These are phyloP conservation scores for Geosiphon pyriformis DNA, from an alignment of 192 early-diverging fungal genomes.

Conservation along the genomic window DNA sequence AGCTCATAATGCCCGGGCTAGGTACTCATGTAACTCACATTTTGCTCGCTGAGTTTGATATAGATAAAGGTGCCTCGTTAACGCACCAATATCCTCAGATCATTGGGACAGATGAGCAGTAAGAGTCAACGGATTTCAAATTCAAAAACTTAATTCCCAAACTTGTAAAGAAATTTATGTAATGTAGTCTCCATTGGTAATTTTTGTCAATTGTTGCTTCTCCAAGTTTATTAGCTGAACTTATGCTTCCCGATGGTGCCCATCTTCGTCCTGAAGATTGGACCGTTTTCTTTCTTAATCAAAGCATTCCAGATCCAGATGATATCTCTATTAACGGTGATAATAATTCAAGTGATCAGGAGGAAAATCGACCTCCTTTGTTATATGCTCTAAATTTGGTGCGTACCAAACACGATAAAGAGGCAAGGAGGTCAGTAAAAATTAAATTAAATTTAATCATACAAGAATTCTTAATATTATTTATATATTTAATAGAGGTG, in stretches of 20 bases:
- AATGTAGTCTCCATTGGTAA: too few relatives aligned
- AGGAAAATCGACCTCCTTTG: constrained; percentile 54
- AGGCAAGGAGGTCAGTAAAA: constrained; percentile 52
- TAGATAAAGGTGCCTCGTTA: constrained; percentile 85
- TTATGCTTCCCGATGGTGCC: constrained; percentile 94
- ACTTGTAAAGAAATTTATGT: too few relatives aligned
- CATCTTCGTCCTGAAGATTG: constrained; percentile 91
- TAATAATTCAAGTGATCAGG: constrained; percentile 13
- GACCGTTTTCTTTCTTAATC: constrained; percentile 91
- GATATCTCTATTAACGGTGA: constrained; percentile 27
- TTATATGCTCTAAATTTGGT: constrained; percentile 92
- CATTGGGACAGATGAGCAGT: constrained; percentile 82
- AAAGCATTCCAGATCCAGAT: constrained; percentile 48
- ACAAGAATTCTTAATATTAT: not conserved
- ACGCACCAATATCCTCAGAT: constrained; percentile 82
- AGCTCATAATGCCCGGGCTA: constrained; percentile 21
- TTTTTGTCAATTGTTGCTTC: constrained; percentile 3
- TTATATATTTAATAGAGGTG: constrained; percentile 67
- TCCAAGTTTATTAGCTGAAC: constrained; percentile 76
- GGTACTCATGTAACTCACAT: constrained; percentile 71
- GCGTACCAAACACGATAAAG: constrained; percentile 80
- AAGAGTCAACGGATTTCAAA: too few relatives aligned
- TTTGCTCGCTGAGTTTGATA: constrained; percentile 92
- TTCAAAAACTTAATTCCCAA: too few relatives aligned
- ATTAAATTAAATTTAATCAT: not conserved